Conservation (phyloP, 495 filamentous ascomycete species). For the Talaromyces trachyspermus region DNA sequence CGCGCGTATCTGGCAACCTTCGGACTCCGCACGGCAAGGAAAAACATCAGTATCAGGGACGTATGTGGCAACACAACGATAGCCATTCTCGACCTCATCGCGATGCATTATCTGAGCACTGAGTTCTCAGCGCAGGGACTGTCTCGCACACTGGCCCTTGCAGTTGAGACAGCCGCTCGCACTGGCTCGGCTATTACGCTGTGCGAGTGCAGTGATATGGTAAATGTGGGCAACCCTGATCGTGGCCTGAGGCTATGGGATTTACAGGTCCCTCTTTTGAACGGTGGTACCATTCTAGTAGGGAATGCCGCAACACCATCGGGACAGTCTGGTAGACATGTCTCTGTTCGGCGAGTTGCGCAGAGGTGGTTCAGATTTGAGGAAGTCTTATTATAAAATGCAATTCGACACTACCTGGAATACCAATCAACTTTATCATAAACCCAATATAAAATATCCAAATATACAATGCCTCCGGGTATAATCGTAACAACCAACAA, state of each 20-base stretch:
- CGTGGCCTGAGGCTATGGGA: conserved; percentile 38
- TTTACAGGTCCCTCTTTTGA: conserved; percentile 56
- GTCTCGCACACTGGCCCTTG: conserved; percentile 55
- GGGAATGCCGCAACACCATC: conserved; percentile 43
- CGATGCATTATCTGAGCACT: conserved; percentile 61
- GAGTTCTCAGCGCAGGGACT: conserved; percentile 84
- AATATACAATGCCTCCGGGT: conserved; percentile 14
- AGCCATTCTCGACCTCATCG: conserved; percentile 57
- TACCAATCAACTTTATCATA: neutral
- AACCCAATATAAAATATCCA: conserved; percentile 7
- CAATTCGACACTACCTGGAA: too few species aligned
- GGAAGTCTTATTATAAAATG: neutral
- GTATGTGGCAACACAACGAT: conserved; percentile 31
- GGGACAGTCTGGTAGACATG: conserved; percentile 60
- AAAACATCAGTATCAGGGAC: neutral
- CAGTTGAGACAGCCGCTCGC: conserved; percentile 56
- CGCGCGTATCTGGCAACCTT: conserved; percentile 63
- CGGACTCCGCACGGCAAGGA: neutral
- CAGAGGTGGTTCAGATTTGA: conserved; percentile 68
- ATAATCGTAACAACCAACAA: conserved; percentile 9
- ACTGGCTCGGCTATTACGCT: conserved; percentile 29
- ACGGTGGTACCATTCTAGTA: conserved; percentile 48
- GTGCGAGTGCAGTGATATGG: conserved; percentile 33
- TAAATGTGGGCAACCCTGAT: conserved; percentile 18
- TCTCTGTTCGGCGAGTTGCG: conserved; percentile 56